Base-by-base conservation (phyloP, 345 rosid species). In the Gossypium anomalum region DNA sequence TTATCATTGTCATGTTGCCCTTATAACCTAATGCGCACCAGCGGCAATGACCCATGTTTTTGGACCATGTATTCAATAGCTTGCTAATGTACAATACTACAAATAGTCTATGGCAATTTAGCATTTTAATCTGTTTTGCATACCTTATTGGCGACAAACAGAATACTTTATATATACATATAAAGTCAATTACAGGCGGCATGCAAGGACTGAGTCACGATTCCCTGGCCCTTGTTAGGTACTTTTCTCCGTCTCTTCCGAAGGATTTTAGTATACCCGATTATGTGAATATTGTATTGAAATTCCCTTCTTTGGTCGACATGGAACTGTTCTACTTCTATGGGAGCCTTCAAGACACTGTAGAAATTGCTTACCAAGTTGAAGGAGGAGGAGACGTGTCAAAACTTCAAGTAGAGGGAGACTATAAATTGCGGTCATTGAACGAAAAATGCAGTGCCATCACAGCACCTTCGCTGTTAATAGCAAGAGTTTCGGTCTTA, bases 1-100 rank as follows among this genome's bases (percentile, higher is more conserved):
- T 62, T 69, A 29, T 11, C 65, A 16, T 41, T 60, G 15, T 61
- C 75, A 17, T 67, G 23, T 56, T 72, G 68, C 57, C 29, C 27
- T 59, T 15, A 17, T 67, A 23, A 58, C 56, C 38, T 68, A 68
- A 12, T 43, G 66, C 23, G 59, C 57, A 60, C 48, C 14, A 17
- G 23, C 5, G 58, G 47, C 56, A 20, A 23, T 27, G 13, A 23
- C 17, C 55, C 22, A 7, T 47, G 51, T 73, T 29, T 47, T 47
- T 72, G 53, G 53, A 67, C 51, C 23, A 29, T 52, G 61, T n/a
- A 17, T 29, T 52, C 17, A 70, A 51, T 52, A 70, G 25, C 47
- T 52, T 70, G 25, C 38, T 70, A 70, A 38, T 29, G 1, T 51
- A 17, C 60, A 34, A 34, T 34, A 34, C 41, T 34, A 34, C 41